Conservation (phyloP, 768 basidiomycete species). For the Mycena kentingensis region DNA sequence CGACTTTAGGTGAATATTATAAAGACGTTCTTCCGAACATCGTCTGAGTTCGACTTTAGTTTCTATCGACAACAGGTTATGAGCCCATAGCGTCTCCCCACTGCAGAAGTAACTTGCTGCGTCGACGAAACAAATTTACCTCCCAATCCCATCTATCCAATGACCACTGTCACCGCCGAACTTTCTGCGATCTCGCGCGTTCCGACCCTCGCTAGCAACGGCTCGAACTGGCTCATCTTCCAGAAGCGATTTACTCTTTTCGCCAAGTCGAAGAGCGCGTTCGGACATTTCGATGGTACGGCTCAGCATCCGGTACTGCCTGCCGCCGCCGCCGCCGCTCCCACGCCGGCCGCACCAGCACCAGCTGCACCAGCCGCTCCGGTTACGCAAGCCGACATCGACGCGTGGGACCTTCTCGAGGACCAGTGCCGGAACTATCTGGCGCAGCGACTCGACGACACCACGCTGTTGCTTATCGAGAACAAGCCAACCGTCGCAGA, state of each 20-base stretch:
- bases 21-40: too few relatives aligned
- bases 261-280: slow-evolving; percentile 32
- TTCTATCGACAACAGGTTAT: too few relatives aligned
- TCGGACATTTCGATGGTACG: slow-evolving; percentile 33
- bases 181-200: slow-evolving; percentile 27
- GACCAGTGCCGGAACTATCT: slow-evolving; percentile 33
- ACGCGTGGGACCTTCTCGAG: slow-evolving; percentile 38
- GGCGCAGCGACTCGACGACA: slow-evolving; percentile 36
- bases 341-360: too few relatives aligned
- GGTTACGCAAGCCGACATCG: slow-evolving; percentile 7
- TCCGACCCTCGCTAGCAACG: slow-evolving; percentile 35
- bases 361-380: too few relatives aligned
- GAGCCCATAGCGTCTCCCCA: slow-evolving; percentile 11
- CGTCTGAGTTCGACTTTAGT: too few relatives aligned
- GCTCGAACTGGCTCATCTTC: slow-evolving; percentile 37
- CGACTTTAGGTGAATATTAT: too few relatives aligned
- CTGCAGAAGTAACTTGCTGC: slow-evolving; percentile 1
- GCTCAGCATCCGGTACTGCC: slow-evolving; percentile 12
- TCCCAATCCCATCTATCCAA: neutral
- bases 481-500: slow-evolving; percentile 28
- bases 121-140: neutral
- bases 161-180: slow-evolving; percentile 23
- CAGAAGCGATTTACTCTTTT: slow-evolving; percentile 29
- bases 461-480: slow-evolving; percentile 28
- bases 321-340: too few relatives aligned